These are phyloP conservation scores for Zygoascus hellenicus DNA, from an alignment of 1,139 yeast genomes.

Conservation along the genomic window DNA sequence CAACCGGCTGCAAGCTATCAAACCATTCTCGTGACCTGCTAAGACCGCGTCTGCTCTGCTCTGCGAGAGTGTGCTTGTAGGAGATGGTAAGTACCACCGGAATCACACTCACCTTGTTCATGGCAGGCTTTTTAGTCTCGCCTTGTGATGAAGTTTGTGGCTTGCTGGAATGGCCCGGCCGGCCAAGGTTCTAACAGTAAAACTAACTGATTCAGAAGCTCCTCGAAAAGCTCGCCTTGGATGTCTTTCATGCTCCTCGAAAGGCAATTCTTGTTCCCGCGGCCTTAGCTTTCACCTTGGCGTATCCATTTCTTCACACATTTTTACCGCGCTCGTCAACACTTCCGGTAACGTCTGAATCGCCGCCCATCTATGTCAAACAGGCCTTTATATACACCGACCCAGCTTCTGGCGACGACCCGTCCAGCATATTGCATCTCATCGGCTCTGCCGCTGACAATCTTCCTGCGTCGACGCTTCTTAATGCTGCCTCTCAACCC, in stretches of 20 bases:
- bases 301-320: slow-evolving; percentile 43
- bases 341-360: slow-evolving; percentile 1
- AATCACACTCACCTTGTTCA: not conserved
- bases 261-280: slow-evolving; percentile 47
- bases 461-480: too few species aligned
- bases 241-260: slow-evolving; percentile 38
- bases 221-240: slow-evolving; percentile 24
- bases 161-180: not conserved
- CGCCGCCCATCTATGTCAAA: slow-evolving; percentile 28
- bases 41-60: too few species aligned
- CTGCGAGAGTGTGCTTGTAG: too few species aligned
- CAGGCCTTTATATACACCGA: slow-evolving; percentile 28
- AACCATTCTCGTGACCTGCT: too few species aligned
- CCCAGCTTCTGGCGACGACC: slow-evolving; percentile 21
- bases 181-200: not conserved
- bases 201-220: slow-evolving; percentile 8
- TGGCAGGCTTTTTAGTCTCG: not conserved
- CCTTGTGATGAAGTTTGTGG: too few species aligned
- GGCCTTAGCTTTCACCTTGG: slow-evolving; percentile 43
- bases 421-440: slow-evolving; percentile 9
- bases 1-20: too few species aligned
- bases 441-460: not conserved
- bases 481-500: too few species aligned
- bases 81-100: too few species aligned
- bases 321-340: not conserved